Evolutionary conservation across 495 filamentous ascomycete species (phyloP), one percentile per base, ranked within the genome.

Genomic region (Xylaria sp.): DNA sequence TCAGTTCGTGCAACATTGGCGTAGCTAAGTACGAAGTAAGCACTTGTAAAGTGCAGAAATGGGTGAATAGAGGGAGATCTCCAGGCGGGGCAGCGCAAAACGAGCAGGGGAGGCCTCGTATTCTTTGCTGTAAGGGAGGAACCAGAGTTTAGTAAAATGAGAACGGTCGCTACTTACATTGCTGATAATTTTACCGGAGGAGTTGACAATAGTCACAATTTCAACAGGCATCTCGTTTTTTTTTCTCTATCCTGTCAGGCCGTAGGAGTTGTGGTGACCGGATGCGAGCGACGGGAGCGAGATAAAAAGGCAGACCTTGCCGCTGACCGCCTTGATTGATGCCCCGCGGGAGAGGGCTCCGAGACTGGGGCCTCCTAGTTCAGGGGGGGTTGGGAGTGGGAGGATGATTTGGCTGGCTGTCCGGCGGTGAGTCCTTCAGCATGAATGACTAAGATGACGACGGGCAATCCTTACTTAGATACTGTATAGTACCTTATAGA

Each of bases 151-250:
- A 55, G 33, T 44, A 14, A 57, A 37, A 66, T 35, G 26, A 66
- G 50, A 26, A 31, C 17, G 46, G 66, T 24, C 43, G 11, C 14
- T 52, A 82, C 92, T 81, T 88, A 96, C 93, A 68, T 92, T 96
- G 86, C 91, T 95, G 63, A 97, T 92, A 11, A 97, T 90, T 85
- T 97, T 95, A 69, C 93, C 93, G 70, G 94, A 97, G 76, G 92
- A 93, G 83, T 97, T 95, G 81, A 97, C 89, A 68, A 97, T 92
- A 67, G 93, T 93, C 76, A 97, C 91, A 50, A 93, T 93, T 82
- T 97, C 85, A 68, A 82, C 82, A 67, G 85, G 76, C 84, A 88
- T 86, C 14, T 81, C 83, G 72, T 69, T 55, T 67, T 58, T 11
- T 21, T 64, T 41, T 53, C 35, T 31, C 33, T 66, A 46, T 7